These are phyloP conservation scores for Boletus sp. DNA, from an alignment of 1,284 basidiomycete species.

Conservation along the genomic window DNA sequence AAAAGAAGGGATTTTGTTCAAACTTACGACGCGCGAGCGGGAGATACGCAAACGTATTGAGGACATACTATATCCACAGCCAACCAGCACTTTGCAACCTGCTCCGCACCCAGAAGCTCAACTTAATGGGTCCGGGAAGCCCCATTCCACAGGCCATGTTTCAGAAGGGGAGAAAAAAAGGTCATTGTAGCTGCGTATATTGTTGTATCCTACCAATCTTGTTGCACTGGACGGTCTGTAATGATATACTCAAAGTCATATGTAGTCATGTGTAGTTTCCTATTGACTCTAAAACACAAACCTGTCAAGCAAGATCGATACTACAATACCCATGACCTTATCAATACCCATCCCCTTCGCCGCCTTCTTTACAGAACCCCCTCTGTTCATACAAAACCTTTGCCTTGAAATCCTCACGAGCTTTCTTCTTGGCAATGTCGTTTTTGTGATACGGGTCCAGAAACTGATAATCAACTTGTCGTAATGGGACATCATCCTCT, in stretches of 20 bases:
- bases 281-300: slow-evolving; percentile 18
- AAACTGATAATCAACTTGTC: slow-evolving; percentile 67
- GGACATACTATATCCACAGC: slow-evolving; percentile 56
- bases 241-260: slow-evolving; percentile 5
- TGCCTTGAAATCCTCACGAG: slow-evolving; percentile 68
- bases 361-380: slow-evolving; percentile 85
- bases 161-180: slow-evolving; percentile 62
- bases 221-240: slow-evolving; percentile 5
- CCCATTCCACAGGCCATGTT: slow-evolving; percentile 40
- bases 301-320: slow-evolving; percentile 14
- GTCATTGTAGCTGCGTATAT: slow-evolving; percentile 36
- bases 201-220: slow-evolving; percentile 26
- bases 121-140: slow-evolving; percentile 45
- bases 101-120: slow-evolving; percentile 38
- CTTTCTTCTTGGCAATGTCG: slow-evolving; percentile 66
- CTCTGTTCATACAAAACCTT: slow-evolving; percentile 73
- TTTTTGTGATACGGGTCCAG: slow-evolving; percentile 71
- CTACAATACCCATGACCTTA: slow-evolving; percentile 6
- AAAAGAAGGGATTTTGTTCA: slow-evolving; percentile 58
- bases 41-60: slow-evolving; percentile 71
- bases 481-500: slow-evolving; percentile 84
- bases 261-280: slow-evolving; percentile 19
- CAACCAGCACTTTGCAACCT: slow-evolving; percentile 30
- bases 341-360: slow-evolving; percentile 88
- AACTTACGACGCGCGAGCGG: slow-evolving; percentile 65